Conservation (phyloP, 2,329 filamentous ascomycete genomes). For the Cylindrodendrum hubeiense region DNA sequence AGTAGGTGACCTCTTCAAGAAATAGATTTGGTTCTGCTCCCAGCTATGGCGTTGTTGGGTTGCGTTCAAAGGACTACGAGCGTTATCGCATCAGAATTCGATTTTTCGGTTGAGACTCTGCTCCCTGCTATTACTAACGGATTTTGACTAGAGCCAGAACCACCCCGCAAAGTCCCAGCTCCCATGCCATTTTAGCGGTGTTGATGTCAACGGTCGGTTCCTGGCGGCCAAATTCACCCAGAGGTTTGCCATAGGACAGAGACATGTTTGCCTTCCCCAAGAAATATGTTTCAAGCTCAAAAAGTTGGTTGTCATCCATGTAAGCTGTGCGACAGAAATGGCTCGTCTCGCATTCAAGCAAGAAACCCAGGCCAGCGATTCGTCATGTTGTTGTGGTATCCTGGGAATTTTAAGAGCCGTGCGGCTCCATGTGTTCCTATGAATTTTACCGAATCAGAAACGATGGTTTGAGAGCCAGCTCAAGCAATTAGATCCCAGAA, state of each 20-base stretch:
- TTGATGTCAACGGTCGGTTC: constrained; percentile 32
- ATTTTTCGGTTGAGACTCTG: background rate
- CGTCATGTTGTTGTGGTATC: background rate
- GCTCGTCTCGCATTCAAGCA: background rate
- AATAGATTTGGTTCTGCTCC: background rate
- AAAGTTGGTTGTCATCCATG: background rate
- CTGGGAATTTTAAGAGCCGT: background rate
- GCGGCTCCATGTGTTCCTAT: background rate
- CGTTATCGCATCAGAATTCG: background rate
- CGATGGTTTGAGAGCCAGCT: background rate
- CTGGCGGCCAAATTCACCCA: background rate
- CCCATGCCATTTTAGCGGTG: constrained; percentile 43
- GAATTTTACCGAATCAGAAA: background rate
- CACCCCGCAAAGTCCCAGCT: constrained; percentile 32
- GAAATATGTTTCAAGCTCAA: background rate
- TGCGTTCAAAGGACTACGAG: background rate
- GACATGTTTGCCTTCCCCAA: background rate
- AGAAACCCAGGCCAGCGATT: background rate
- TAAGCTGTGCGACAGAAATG: background rate
- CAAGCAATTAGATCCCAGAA: background rate
- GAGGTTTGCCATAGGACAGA: background rate
- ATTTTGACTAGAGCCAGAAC: background rate
- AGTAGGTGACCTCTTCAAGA: background rate
- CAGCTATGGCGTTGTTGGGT: background rate
- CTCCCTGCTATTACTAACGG: constrained; percentile 1